Evolutionary conservation across 75 land plant species (phyloP), one percentile per base, ranked within the genome.

Genomic region (Adiantum capillusveneris): DNA sequence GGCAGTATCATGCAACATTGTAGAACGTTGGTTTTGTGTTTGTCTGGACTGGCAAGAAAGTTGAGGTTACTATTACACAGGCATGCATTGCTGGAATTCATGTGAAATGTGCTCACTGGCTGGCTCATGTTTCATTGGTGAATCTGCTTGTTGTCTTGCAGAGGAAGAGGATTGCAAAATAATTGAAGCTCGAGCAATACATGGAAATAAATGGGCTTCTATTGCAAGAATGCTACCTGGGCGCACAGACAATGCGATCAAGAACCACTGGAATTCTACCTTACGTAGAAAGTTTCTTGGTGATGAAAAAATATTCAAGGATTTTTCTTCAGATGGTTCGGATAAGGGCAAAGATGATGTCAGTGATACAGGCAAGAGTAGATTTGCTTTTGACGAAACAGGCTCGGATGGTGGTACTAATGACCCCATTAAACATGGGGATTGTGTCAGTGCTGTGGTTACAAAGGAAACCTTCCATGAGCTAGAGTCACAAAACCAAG

Each of bases 191-290:
- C 96, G 89, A 66, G 85, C 81, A 58, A 68, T 85, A 6, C 98
- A 94, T 77, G 98, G 98, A 30, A 94, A 94, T 53, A 90, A 86
- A 65, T 93, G 98, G 90, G 90, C 95, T 11, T 61, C 75, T 52
- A 85, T 88, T 65, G 95, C 95, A 39, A 80, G 83, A 58, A 77
- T 85, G 63, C 72, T 88, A 17, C 89, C 80, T 36, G 90, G 95
- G 20, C 68, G 98, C 74, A 88, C 98, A n/a, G 98, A 88, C 56
- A 93, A 88, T 68, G 90, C 90, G 27, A 88, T 85, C 48, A 93
- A 93, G 64, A 87, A 88, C 31, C 95, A 93, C 59, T 92, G 97
- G 97, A 93, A 93, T 64, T 83, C 95, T 24, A 88, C 95, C 20
- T 46, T 81, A 63, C 66, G 69, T 53, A 82, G 84, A 25, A 69